These are phyloP conservation scores for Ceratobasidium sp. DNA, from an alignment of 1,284 basidiomycete species.

Conservation along the genomic window DNA sequence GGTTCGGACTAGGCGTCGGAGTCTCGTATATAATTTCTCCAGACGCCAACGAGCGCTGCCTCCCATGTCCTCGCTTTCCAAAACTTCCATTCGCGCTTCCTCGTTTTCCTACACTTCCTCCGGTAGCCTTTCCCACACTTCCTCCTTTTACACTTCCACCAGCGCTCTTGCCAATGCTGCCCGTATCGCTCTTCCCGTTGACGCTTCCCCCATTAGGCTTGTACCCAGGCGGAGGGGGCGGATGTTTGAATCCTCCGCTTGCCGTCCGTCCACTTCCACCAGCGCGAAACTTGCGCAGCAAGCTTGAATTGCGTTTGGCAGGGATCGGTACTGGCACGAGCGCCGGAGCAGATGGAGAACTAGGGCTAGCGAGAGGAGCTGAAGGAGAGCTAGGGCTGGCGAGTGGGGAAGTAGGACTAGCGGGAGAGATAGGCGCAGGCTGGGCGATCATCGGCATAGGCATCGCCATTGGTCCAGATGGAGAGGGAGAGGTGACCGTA, in stretches of 20 bases:
- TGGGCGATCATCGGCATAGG: constrained; percentile 5
- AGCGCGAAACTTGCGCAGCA: constrained; percentile 37
- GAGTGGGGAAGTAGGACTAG: no score
- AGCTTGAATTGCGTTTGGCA: constrained; percentile 32
- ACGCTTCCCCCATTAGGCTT: background rate
- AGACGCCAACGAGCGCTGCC: constrained; percentile 26
- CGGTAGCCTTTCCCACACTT: background rate
- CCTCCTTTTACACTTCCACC: no score
- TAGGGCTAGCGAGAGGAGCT: background rate
- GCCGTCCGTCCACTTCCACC: background rate
- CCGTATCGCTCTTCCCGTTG: background rate
- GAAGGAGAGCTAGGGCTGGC: background rate
- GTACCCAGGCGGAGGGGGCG: constrained; percentile 28
- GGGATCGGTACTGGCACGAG: constrained; percentile 22
- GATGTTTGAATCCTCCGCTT: constrained; percentile 39
- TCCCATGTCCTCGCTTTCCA: background rate
- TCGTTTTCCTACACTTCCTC: background rate
- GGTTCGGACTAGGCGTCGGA: constrained; percentile 13
- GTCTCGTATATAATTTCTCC: constrained; percentile 43
- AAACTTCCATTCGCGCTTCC: background rate
- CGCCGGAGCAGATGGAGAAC: background rate
- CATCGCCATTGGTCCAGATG: constrained; percentile 23
- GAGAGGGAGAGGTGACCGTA: background rate
- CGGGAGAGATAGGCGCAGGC: background rate
- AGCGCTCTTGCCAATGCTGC: background rate